Evolutionary conservation across 768 basidiomycete species (phyloP), one percentile per base, ranked within the genome.

Genomic region (Butyriboletus loyo): DNA sequence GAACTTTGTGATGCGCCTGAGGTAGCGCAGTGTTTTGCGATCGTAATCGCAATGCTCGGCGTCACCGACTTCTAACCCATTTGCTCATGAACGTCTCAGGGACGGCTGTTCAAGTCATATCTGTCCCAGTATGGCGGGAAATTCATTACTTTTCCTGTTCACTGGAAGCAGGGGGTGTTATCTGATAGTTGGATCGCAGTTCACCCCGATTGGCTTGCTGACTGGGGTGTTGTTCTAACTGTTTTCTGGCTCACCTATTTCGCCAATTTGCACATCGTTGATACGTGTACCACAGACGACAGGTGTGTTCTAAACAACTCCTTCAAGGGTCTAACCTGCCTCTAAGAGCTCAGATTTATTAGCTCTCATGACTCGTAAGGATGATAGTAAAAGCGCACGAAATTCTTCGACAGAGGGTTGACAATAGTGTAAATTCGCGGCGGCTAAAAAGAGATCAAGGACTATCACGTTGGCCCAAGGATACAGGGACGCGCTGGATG

Each of bases 341-440:
- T n/a, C n/a, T n/a, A n/a, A n/a, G n/a, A n/a, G n/a, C n/a, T n/a
- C n/a, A n/a, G n/a, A n/a, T n/a, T n/a, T n/a, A n/a, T n/a, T n/a
- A n/a, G n/a, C n/a, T n/a, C n/a, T n/a, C n/a, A n/a, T n/a, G n/a
- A n/a, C n/a, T n/a, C n/a, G n/a, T 40, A 34, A 57, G 40, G 25
- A 46, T n/a, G 19, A 24, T 11, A 13, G 37, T 10, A 11, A 41
- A 35, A 22, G 11, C 11, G 4, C 11, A 13, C 9, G 10, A 25
- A 10, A 19, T 2, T 0, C 15, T 56, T 87, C 14, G 92, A 70
- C 59, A 93, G n/a, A 65, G 0, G 90, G 90, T 71, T 90, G 88
- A 55, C 85, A 87, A 58, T 92, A 93, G 63, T 92, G 92, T 42
- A 92, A 65, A 62, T 92, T 92, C n/a, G 83, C 79, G 14, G 83